These are phyloP conservation scores for Aureobasidium pullulans DNA, from an alignment of 2,329 filamentous ascomycete species.

Conservation along the genomic window DNA sequence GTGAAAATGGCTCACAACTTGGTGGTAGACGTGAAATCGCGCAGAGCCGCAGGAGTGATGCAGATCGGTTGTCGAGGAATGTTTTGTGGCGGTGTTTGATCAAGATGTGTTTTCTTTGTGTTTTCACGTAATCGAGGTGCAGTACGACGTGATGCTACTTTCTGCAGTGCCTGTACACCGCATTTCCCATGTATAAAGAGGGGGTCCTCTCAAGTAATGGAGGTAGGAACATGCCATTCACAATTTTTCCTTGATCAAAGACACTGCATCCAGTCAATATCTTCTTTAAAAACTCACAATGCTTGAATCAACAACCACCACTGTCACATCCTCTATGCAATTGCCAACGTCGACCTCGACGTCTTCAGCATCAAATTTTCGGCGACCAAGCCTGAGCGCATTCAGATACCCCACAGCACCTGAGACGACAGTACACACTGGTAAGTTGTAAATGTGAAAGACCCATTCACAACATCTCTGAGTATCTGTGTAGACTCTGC, in stretches of 20 bases:
- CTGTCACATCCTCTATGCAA: neutral
- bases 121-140: slow-evolving; percentile 6
- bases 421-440: neutral
- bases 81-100: slow-evolving; percentile 1
- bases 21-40: slow-evolving; percentile 5
- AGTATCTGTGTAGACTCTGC: neutral
- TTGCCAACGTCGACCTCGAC: neutral
- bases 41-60: slow-evolving; percentile 4
- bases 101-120: neutral
- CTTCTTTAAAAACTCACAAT: neutral
- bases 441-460: neutral
- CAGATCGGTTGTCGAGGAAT: slow-evolving; percentile 6
- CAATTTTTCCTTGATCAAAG: neutral
- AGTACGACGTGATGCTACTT: slow-evolving; percentile 7
- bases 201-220: neutral
- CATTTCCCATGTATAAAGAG: neutral
- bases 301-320: neutral
- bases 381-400: slow-evolving; percentile 1
- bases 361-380: neutral
- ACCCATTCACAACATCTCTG: neutral
- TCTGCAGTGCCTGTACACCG: slow-evolving; percentile 1
- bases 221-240: neutral
- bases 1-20: slow-evolving; percentile 11
- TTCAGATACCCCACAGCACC: neutral
- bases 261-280: neutral